A percentile compares a stretch with the other conserved stretches of the same genome.
Conservation (phyloP, 2,329 filamentous ascomycete genomes). For the Botrytis hyacinthi region DNA sequence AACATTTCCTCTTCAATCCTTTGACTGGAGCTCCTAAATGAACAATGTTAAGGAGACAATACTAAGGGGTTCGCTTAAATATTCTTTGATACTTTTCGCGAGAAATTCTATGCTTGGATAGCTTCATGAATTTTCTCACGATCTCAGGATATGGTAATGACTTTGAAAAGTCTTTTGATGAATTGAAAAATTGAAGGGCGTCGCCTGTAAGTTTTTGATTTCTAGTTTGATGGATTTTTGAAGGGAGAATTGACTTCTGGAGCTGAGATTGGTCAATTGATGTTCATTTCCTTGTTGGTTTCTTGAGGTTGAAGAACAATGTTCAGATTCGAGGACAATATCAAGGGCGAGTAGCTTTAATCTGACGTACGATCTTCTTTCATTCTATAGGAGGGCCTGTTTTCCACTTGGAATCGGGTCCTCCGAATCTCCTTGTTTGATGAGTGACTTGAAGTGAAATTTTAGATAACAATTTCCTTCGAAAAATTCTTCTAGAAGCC, state of each 20-base stretch:
- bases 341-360: neutral
- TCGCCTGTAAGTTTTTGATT: neutral
- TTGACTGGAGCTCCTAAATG: neutral
- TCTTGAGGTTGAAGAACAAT: neutral
- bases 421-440: neutral
- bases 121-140: neutral
- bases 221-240: neutral
- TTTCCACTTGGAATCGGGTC: neutral
- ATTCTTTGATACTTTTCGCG: neutral
- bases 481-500: neutral
- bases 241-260: neutral
- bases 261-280: neutral
- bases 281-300: neutral
- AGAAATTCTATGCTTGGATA: neutral
- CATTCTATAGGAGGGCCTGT: neutral
- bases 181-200: neutral
- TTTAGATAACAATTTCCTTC: neutral
- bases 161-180: neutral
- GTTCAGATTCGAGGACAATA: neutral
- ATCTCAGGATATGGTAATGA: neutral
- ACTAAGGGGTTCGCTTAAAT: slow-evolving; percentile 14
- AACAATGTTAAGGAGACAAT: slow-evolving; percentile 17
- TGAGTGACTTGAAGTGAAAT: neutral
- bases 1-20: neutral
- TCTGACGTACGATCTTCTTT: neutral